Conservation (phyloP, 495 filamentous ascomycete genomes). For the Tuber calosporum region DNA sequence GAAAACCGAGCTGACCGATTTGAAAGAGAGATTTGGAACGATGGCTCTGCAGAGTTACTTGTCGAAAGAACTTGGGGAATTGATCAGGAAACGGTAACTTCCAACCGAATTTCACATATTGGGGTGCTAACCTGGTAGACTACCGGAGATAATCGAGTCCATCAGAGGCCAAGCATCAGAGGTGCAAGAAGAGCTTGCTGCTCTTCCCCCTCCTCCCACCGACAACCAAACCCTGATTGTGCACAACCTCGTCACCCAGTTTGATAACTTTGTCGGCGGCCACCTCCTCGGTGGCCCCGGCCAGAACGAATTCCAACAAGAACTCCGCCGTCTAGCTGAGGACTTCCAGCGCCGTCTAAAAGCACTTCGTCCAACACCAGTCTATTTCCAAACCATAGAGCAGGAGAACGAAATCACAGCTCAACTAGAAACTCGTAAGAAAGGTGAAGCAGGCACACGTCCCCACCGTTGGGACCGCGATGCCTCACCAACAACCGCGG, state of each 20-base stretch:
- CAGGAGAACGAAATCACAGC: constrained; percentile 17
- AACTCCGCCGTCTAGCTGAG: constrained; percentile 20
- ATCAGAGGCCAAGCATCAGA: constrained; percentile 38
- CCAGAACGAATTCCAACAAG: constrained; percentile 37
- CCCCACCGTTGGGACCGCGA: constrained; percentile 12
- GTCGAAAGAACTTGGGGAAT: constrained; percentile 43
- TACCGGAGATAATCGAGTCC: constrained; percentile 42
- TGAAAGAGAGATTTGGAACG: constrained; percentile 44
- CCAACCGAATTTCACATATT: neutral
- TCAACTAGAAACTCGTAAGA: constrained; percentile 15
- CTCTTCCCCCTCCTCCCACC: constrained; percentile 41
- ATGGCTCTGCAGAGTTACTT: constrained; percentile 42
- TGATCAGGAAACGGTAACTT: constrained; percentile 33
- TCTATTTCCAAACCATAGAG: constrained; percentile 6
- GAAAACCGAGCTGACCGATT: constrained; percentile 38
- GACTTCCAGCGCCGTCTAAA: constrained; percentile 24
- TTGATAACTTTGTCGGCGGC: constrained; percentile 18
- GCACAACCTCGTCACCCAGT: constrained; percentile 23
- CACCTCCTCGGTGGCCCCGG: constrained; percentile 32
- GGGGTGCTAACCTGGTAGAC: constrained; percentile 19
- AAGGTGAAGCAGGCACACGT: constrained; percentile 15
- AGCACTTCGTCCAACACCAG: constrained; percentile 22
- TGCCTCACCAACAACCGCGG: constrained; percentile 14
- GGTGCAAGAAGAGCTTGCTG: constrained; percentile 35
- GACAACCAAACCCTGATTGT: constrained; percentile 38